These are phyloP conservation scores for Beauveria pseudobassiana DNA, from an alignment of 2,329 filamentous ascomycete genomes.

Conservation along the genomic window DNA sequence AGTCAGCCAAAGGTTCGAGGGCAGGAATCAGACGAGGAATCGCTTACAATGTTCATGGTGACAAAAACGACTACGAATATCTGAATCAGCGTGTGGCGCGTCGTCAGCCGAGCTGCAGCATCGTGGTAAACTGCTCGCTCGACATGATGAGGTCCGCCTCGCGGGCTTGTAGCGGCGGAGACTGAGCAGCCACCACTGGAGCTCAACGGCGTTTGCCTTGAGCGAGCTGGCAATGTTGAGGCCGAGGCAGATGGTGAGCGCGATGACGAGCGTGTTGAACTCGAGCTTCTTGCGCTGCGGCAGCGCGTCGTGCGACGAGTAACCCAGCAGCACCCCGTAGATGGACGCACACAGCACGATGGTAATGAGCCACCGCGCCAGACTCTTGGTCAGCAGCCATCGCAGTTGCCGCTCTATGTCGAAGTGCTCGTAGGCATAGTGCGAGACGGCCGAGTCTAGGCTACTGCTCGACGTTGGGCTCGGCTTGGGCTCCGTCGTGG, in stretches of 20 bases:
- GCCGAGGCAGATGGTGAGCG: constrained; percentile 33
- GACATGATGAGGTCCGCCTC: constrained; percentile 24
- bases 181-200: constrained; percentile 39
- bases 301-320: constrained; percentile 23
- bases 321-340: constrained; percentile 23
- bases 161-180: constrained; percentile 25
- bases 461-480: neutral
- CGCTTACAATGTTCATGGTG: constrained; percentile 17
- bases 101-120: constrained; percentile 16
- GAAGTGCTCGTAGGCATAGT: constrained; percentile 18
- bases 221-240: constrained; percentile 35
- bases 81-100: constrained; percentile 14
- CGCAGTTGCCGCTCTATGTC: constrained; percentile 18
- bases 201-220: constrained; percentile 34
- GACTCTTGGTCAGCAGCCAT: constrained; percentile 13
- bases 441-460: constrained; percentile 8
- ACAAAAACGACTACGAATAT: constrained; percentile 18
- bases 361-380: constrained; percentile 23
- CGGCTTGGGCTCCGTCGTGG: neutral
- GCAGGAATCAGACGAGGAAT: too few relatives aligned
- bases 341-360: constrained; percentile 21
- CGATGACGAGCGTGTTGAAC: constrained; percentile 38
- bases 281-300: constrained; percentile 27
- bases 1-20: neutral
- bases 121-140: constrained; percentile 19